These are phyloP conservation scores for Podila clonocystis DNA, from an alignment of 192 early-diverging fungal species.

Conservation along the genomic window DNA sequence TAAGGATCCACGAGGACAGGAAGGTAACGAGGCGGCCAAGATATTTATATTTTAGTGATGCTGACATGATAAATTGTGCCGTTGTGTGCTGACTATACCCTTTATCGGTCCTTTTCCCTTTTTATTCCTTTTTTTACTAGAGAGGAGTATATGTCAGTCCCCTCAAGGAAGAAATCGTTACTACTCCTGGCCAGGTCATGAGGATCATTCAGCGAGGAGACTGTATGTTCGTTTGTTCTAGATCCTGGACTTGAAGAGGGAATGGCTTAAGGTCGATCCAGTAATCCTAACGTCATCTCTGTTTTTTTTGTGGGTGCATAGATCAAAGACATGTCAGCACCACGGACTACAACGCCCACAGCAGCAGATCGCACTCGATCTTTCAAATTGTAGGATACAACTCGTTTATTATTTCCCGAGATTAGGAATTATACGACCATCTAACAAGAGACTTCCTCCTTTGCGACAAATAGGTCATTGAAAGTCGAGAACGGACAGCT, in stretches of 20 bases:
- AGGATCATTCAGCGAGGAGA: conserved; percentile 82
- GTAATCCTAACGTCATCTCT: no score
- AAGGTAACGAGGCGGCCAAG: conserved; percentile 19
- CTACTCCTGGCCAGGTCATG: conserved; percentile 75
- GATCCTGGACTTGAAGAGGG: not conserved
- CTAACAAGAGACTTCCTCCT: conserved; percentile 9
- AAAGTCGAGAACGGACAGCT: conserved; percentile 36
- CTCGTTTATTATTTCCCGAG: not conserved
- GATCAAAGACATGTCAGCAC: conserved; percentile 85
- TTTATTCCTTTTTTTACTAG: conserved; percentile 44
- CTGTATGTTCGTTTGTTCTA: conserved; percentile 42
- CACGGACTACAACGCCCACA: conserved; percentile 93
- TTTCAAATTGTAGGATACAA: conserved; percentile 80
- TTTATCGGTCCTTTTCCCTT: no score
- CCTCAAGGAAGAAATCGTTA: conserved; percentile 80
- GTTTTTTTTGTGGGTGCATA: conserved; percentile 8
- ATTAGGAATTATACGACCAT: conserved; percentile 19
- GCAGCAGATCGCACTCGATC: conserved; percentile 94
- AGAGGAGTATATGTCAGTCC: conserved; percentile 80
- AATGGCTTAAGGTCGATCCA: not conserved
- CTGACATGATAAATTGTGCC: not conserved
- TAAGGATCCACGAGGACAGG: conserved; percentile 87
- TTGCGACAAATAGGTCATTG: conserved; percentile 22
- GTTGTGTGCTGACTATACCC: no score
- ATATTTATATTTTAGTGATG: not conserved